Base-by-base conservation (phyloP, 768 basidiomycete genomes). In the Mycena maculata region DNA sequence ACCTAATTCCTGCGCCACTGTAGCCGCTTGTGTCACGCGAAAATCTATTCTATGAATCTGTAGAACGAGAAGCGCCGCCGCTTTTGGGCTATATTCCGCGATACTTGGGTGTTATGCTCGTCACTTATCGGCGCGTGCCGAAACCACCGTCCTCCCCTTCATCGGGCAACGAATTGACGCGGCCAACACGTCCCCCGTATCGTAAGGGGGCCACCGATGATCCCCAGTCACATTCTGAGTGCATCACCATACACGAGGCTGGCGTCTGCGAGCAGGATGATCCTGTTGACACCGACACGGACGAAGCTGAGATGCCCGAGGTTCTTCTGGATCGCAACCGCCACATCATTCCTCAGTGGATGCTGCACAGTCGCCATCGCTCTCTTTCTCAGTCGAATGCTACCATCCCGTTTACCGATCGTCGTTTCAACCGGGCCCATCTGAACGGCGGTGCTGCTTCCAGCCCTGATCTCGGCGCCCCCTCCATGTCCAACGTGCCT, bases 21-120 rank as follows among this genome's bases (percentile, higher is more conserved):
- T 78, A 99, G 96, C 97, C 97, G 18, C 88, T 99, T 10, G 96
- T 98, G 31, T 96, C 94, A 4, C 89, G 96, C 62, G 98, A 99
- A 80, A 99, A 99, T 75, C 84, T 98, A 50, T 98, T 99, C 76
- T 99, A 99, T 76, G 98, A 99, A 77, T 89, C 96, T 2, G 95
- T 99, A 33, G 98, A 99, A 77, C 87, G 91, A 28, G 94, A 95
- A 73, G 94, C 94, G 0, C 97, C 98, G 0, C 95, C 94, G 5
- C 85, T 99, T 11, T 85, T 99, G 5, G 92, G 88, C 16, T 99
- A 95, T 74, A 98, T 98, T 65, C 98, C 98, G n/a, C 91, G 96
- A 47, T 99, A 99, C 78, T 85, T 99, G 18, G 98, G 98, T 25
- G 98, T 99, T 60, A 98, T 99, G 95, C 87, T 99, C 44, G 97